These are phyloP conservation scores for Peterozyma xylosa DNA, from an alignment of 805 yeast genomes.

Conservation along the genomic window DNA sequence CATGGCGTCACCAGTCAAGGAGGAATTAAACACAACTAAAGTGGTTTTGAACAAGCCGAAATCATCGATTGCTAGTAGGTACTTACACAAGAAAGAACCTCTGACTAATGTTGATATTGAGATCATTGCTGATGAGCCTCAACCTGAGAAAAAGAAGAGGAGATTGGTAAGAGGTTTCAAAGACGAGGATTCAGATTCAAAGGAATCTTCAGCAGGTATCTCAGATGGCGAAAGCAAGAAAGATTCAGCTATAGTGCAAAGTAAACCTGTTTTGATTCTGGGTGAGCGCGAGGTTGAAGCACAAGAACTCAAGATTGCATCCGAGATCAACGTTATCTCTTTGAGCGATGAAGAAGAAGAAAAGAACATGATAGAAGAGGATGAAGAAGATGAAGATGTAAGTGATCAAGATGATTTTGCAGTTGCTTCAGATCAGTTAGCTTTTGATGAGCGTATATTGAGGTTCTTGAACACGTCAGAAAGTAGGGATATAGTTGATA, in stretches of 20 bases:
- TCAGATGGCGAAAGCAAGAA: not conserved
- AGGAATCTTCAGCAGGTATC: not conserved
- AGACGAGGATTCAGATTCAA: not conserved
- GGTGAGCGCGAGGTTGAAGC: conserved; percentile 17
- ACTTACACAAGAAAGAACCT: conserved; percentile 3
- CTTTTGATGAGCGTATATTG: conserved; percentile 60
- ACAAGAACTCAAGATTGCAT: conserved; percentile 2
- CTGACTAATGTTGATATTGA: not conserved
- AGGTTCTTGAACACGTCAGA: conserved; percentile 76
- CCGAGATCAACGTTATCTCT: conserved; percentile 8
- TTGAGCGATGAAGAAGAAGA: conserved; percentile 35
- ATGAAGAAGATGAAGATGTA: conserved; percentile 42
- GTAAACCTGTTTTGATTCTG: not conserved
- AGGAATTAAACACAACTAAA: conserved; percentile 3
- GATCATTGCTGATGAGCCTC: not conserved
- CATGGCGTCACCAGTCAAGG: conserved; percentile 5
- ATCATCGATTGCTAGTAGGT: conserved; percentile 6
- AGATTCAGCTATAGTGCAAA: too few relatives aligned
- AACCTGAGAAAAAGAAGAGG: conserved; percentile 23
- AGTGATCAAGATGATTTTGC: conserved; percentile 24
- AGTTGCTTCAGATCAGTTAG: conserved; percentile 8
- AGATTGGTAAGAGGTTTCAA: conserved; percentile 31
- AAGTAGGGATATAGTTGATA: conserved; percentile 68
- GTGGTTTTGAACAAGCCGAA: conserved; percentile 7
- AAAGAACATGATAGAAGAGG: conserved; percentile 32